Evolutionary conservation across 805 yeast species (phyloP), one percentile per base, ranked within the genome.

Genomic region (Candida ortonii): DNA sequence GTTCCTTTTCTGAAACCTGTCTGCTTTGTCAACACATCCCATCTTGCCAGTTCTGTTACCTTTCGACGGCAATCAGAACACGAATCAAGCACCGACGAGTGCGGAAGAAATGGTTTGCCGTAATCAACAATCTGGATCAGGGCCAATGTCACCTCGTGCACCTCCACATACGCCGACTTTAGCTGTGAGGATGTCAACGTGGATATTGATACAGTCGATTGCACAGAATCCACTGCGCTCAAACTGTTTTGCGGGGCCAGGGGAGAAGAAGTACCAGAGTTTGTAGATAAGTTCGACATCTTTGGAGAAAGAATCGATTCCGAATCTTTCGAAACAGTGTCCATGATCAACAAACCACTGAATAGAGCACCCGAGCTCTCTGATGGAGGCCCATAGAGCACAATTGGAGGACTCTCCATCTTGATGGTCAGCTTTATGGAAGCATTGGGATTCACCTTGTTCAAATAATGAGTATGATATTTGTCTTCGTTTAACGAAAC

Each of bases 371-470:
- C 98, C 0, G 94, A 71, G 2, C 93, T 78, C 39, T 85, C 93
- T 7, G 62, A 58, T 3, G 89, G 83, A 1, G 71, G 61, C 0
- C 98, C 98, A 53, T 84, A 90, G 36, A 93, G 63, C 28, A 86
- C 76, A 23, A 89, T 70, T 0, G 99, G 98, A 1, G 97, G 97
- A 2, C 94, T 81, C 55, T 93, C 99, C 15, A 93, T 65, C 23
- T 70, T 68, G 21, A 89, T 70, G 1, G 78, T 55, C 9, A 85
- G 59, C 21, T 71, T 48, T 16, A 62, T 41, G 10, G 56, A 57
- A 2, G 54, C 45, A 8, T 45, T 27, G 11, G 52, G 49, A 14
- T 43, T 44, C 6, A 45, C 34, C 30, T 45, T 50, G 33, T 59
- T 59, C 26, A 58, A 38, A 7, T 39, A 35, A 4, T 33, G 34